A percentile compares a stretch with the other conserved stretches of the same genome.
Evolutionary conservation across 805 yeast genomes (phyloP).

Genomic region (Saturnispora serradocipensis): DNA sequence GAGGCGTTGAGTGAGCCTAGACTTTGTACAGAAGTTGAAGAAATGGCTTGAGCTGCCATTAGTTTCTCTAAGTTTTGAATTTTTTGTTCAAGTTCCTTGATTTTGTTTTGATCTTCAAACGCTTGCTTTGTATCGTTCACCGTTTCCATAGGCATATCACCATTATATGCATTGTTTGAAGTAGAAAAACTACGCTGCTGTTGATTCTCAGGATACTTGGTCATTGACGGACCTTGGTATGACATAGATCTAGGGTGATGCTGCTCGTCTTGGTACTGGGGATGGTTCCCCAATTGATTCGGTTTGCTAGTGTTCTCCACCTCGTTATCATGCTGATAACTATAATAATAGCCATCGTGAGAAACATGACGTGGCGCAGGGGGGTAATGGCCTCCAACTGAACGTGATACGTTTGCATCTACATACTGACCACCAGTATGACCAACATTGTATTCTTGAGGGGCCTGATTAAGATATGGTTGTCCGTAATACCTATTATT

Average conservation of each 20-base stretch:
- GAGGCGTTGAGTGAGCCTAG: neutral
- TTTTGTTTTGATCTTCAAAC: slow-evolving; percentile 14
- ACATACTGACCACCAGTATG: neutral
- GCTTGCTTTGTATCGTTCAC: neutral
- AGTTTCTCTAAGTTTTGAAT: slow-evolving; percentile 24
- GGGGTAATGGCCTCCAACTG: neutral
- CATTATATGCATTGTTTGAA: neutral
- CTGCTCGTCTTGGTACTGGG: neutral
- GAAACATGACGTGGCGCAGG: slow-evolving; percentile 3
- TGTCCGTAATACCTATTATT: neutral
- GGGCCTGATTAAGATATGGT: neutral
- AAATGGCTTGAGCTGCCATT: slow-evolving; percentile 13
- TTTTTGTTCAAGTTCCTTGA: slow-evolving; percentile 26
- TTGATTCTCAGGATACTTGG: neutral
- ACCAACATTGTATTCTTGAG: neutral
- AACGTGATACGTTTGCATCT: neutral
- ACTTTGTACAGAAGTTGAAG: neutral
- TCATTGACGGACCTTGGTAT: neutral
- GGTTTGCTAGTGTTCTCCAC: neutral
- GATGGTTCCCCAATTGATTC: neutral
- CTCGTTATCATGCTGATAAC: neutral
- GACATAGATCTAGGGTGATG: neutral
- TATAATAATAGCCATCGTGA: slow-evolving; percentile 3
- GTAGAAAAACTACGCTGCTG: neutral
- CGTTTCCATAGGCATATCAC: neutral